Evolutionary conservation across 108 stramenopile genomes (phyloP), one percentile per base, ranked within the genome.

Genomic region (Hondaea fermentalgiana): DNA sequence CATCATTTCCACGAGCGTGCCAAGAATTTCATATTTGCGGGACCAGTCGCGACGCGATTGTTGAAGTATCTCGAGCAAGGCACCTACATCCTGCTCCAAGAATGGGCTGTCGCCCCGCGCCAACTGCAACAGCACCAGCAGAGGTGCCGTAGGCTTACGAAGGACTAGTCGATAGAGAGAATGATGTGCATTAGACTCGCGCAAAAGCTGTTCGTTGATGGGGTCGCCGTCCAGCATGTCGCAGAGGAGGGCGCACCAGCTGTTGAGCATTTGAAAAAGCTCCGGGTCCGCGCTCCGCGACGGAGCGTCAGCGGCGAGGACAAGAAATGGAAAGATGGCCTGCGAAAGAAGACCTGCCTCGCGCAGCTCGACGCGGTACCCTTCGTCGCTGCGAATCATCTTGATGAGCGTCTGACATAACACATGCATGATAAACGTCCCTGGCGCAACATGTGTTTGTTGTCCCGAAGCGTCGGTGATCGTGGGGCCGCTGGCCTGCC

Each of bases 311-410:
- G 51, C 76, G 45, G 76, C 76, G 17, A 53, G 45, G n/a, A 53
- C 45, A 17, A 83, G 51, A 53, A 53, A 47, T 43, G 76, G 76
- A 25, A 83, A 53, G 49, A 83, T 12, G 17, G 76, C 76, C n/a
- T 83, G 49, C 6, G 45, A 47, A 23, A 83, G 51, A 4, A 83
- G 45, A 6, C 76, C 76, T 6, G 76, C 76, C 25, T 83, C 51
- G 45, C 51, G 76, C 45, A 83, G 23, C 76, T 53, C 45, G 28
- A 53, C n/a, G 25, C 51, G 76, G 76, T 83, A 83, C 23, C 51
- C 76, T 16, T 83, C 76, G 28, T 83, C 76, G 51, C 76, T 83
- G 45, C 51, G 76, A 83, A 83, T 53, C 4, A 83, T 83, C 51
- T 83, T 83, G 17, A 83, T 53, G 4, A 83, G 51, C n/a, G 76